A percentile compares a stretch with the other conserved stretches of the same genome.
Evolutionary conservation across 768 basidiomycete genomes (phyloP).

Genomic region (Nidula microcarpa): DNA sequence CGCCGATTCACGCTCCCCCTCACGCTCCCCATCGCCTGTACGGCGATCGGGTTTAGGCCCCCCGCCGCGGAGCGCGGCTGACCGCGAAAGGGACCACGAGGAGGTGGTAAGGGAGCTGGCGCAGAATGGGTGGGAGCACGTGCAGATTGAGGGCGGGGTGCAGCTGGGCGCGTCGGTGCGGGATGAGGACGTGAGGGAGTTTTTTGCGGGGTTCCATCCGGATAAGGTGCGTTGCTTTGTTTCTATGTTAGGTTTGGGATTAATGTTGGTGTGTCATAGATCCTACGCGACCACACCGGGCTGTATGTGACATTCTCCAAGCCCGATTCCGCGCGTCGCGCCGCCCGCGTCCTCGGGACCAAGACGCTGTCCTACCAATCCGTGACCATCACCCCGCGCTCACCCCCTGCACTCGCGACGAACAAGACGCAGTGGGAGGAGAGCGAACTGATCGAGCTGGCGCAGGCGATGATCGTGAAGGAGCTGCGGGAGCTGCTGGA

Average conservation of each 20-base stretch:
- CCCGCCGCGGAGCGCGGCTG: conserved; percentile 22
- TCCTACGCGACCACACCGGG: conserved; percentile 65
- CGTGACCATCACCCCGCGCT: conserved; percentile 52
- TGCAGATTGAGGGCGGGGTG: conserved; percentile 51
- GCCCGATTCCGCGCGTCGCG: conserved; percentile 59
- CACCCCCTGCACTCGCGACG: conserved; percentile 30
- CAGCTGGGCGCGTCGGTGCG: conserved; percentile 45
- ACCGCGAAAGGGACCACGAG: conserved; percentile 31
- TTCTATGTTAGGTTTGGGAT: conserved; percentile 2
- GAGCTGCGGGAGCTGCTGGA: conserved; percentile 56
- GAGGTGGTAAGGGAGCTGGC: conserved; percentile 49
- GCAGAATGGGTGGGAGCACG: conserved; percentile 64
- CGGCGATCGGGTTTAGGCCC: conserved; percentile 3
- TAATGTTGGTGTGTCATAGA: conserved; percentile 31
- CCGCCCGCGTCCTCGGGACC: conserved; percentile 58
- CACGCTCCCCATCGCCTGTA: conserved; percentile 30
- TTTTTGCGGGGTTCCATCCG: conserved; percentile 69
- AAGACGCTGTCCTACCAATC: conserved; percentile 58
- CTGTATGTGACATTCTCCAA: conserved; percentile 83
- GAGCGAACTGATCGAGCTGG: conserved; percentile 49
- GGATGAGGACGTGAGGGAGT: conserved; percentile 66
- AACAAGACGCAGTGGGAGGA: conserved; percentile 50
- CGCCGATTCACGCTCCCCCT: conserved; percentile 6
- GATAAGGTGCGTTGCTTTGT: conserved; percentile 54
- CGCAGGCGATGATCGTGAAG: conserved; percentile 50